Conservation (phyloP, 768 basidiomycete species). For the Suillus paluster region DNA sequence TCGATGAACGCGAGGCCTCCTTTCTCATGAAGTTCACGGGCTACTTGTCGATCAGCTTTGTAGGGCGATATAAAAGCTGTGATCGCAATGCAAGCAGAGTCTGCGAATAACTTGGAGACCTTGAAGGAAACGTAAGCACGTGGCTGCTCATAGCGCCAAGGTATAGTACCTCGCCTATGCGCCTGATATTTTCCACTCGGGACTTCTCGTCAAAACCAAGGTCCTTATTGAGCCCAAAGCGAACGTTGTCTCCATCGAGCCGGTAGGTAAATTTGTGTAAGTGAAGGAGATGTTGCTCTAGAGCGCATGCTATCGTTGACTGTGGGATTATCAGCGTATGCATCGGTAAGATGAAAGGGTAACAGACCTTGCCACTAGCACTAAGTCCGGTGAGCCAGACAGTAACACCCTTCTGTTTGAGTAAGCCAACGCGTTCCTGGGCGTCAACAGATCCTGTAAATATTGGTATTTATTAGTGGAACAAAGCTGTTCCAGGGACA, state of each 20-base stretch:
- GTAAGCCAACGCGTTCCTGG: constrained; percentile 66
- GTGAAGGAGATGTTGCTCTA: constrained; percentile 94
- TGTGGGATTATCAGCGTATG: constrained; percentile 33
- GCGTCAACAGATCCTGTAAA: constrained; percentile 70
- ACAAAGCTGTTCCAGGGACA: constrained; percentile 8
- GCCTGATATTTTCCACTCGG: constrained; percentile 92
- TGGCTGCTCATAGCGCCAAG: background rate
- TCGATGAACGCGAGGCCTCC: constrained; percentile 84
- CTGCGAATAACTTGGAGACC: constrained; percentile 95
- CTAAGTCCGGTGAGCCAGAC: constrained; percentile 98
- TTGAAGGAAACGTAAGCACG: constrained; percentile 36
- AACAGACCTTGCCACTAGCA: constrained; percentile 86
- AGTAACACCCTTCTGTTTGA: constrained; percentile 86
- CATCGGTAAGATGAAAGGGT: background rate
- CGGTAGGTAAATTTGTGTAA: constrained; percentile 86
- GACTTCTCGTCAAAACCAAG: constrained; percentile 93
- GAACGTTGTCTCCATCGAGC: constrained; percentile 94
- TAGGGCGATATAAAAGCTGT: constrained; percentile 99
- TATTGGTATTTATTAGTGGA: constrained; percentile 7
- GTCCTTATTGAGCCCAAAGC: constrained; percentile 96
- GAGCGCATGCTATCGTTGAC: constrained; percentile 96
- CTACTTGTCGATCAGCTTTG: constrained; percentile 79
- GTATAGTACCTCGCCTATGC: constrained; percentile 85
- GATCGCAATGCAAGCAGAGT: constrained; percentile 82
- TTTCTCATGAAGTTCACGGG: constrained; percentile 79